Evolutionary conservation across 1,284 basidiomycete genomes (phyloP).

Genomic region (Hemileia vastatrix): DNA sequence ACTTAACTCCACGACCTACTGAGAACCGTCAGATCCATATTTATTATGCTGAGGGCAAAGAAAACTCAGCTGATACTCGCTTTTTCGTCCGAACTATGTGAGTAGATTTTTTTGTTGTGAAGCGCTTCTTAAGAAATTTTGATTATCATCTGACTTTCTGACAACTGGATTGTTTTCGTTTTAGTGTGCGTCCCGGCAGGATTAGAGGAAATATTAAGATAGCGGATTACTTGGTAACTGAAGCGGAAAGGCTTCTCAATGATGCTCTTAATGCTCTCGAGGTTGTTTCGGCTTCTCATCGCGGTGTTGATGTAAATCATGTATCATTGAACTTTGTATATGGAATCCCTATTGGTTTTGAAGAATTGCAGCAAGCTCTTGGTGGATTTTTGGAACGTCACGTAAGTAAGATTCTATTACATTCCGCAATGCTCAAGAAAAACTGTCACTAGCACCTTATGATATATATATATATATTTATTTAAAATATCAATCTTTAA

Average conservation of each 20-base stretch:
- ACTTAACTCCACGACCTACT: constrained; percentile 83
- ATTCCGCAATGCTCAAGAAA: background rate
- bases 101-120: background rate
- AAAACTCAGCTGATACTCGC: constrained; percentile 90
- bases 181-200: constrained; percentile 74
- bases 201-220: constrained; percentile 82
- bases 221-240: constrained; percentile 92
- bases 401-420: constrained; percentile 22
- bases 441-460: too few relatives aligned
- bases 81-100: constrained; percentile 92
- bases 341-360: constrained; percentile 85
- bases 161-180: background rate
- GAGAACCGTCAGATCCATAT: constrained; percentile 79
- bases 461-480: too few relatives aligned
- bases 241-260: constrained; percentile 92
- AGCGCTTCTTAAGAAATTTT: background rate
- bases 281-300: constrained; percentile 72
- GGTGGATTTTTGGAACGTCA: constrained; percentile 97
- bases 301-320: constrained; percentile 88
- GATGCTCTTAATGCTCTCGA: constrained; percentile 90
- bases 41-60: constrained; percentile 86
- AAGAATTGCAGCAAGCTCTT: constrained; percentile 89
- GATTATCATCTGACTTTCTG: background rate
- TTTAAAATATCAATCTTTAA: too few relatives aligned
- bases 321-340: constrained; percentile 99